Base-by-base conservation (phyloP, 345 rosid genomes). In the Conringia planisiliqua region DNA sequence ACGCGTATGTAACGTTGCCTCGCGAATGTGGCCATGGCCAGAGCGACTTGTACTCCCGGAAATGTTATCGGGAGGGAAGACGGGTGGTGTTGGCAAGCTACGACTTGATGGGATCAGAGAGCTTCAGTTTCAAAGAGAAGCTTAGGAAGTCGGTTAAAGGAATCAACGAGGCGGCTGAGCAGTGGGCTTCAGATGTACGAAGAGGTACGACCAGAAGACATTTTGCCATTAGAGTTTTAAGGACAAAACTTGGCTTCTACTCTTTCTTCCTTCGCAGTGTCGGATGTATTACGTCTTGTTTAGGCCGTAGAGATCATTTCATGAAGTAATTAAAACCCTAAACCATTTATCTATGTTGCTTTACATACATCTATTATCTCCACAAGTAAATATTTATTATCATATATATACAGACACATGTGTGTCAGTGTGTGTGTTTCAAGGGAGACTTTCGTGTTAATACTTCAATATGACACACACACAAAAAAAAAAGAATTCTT, bases 151-250 rank as follows among this genome's bases (percentile, higher is more conserved):
- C 80, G 8, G 36, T 72, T 17, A 71, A 58, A 65, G 80, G 62
- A 56, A 5, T 77, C 0, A 77, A 64, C 20, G 62, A 71, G 24
- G 47, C 55, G 1, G 72, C 68, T 5, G 72, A 71, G 39, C 76
- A 7, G 16, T 71, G 67, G 68, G 56, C 71, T 58, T 65, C 10
- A 5, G 80, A 77, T 7, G 52, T 77, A 39, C 61, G 71, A 4
- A 70, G 59, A 36, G 68, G 76, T 63, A 39, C 71, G 30, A 57
- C 60, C 54, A 77, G 71, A 58, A 63, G 80, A 29, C 80, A 76
- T 64, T 77, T 77, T 20, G 80, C 80, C 38, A 77, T 77, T 16
- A 71, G 72, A 38, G 76, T 77, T 57, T 71, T 70, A 16, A 64
- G 71, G 72, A 64, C 74, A 36, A 77, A 77, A 65, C 52, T 71